phyloP scores from a whole-genome alignment of 2,329 filamentous ascomycete genomes.

The Capronia epimyces region DNA sequence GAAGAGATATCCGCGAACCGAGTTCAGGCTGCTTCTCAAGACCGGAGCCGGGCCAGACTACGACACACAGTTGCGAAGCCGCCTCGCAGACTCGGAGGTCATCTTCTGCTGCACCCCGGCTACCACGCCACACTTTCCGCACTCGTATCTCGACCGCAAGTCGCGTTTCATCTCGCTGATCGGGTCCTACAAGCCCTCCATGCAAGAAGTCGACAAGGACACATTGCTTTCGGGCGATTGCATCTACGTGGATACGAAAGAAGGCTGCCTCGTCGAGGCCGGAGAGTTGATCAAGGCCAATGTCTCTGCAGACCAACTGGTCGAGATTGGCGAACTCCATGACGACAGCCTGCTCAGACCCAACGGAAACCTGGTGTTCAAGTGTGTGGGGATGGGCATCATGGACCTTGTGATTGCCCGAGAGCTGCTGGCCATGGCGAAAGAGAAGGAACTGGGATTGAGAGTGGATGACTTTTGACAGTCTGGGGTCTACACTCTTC shows the following conservation, averaged over 20 bases:
- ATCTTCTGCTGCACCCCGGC: conserved; percentile 50
- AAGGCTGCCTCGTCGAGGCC: conserved; percentile 46
- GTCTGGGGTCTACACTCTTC: too few relatives aligned
- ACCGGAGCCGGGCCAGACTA: conserved; percentile 59
- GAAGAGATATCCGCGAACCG: conserved; percentile 35
- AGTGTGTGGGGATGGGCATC: conserved; percentile 48
- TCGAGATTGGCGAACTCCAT: conserved; percentile 42
- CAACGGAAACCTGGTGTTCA: conserved; percentile 43
- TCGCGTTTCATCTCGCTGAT: conserved; percentile 48
- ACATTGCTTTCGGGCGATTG: conserved; percentile 53
- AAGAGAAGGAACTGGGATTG: conserved; percentile 33
- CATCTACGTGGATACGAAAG: conserved; percentile 51
- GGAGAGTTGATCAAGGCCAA: conserved; percentile 41
- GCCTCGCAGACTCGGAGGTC: conserved; percentile 37
- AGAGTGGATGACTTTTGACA: conserved; percentile 37
- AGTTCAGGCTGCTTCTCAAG: conserved; percentile 43
- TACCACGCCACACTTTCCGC: conserved; percentile 41
- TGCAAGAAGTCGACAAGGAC: conserved; percentile 47
- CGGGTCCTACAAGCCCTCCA: conserved; percentile 52
- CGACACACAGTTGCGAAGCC: conserved; percentile 29
- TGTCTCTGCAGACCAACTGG: conserved; percentile 35
- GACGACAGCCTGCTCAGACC: conserved; percentile 17
- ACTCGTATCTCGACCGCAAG: conserved; percentile 35
- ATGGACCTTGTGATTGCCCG: conserved; percentile 47
- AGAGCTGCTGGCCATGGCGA: conserved; percentile 38